phyloP scores from a whole-genome alignment of 1,139 yeast species.

The Pichia sp. region DNA sequence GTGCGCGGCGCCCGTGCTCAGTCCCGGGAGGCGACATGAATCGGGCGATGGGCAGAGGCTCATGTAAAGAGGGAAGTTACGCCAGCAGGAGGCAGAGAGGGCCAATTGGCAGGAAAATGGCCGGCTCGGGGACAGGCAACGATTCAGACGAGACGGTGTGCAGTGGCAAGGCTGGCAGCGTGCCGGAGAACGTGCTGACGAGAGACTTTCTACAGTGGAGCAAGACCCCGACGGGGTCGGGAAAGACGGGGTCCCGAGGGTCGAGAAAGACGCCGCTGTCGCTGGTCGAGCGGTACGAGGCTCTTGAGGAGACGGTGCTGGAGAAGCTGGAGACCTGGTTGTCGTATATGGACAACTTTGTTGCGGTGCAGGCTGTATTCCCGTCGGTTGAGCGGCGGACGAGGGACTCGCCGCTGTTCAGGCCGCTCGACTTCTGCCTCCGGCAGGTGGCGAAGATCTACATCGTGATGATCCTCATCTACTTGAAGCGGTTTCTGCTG shows the following conservation, averaged over 20 bases:
- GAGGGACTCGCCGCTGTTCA: conserved; percentile 14
- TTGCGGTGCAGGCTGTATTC: conserved; percentile 27
- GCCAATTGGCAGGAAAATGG: too few species aligned
- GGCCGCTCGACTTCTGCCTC: conserved; percentile 17
- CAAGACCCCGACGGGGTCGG: neutral
- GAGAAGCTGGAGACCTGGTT: conserved; percentile 24
- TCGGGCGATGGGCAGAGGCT: too few species aligned
- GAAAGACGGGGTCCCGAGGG: neutral
- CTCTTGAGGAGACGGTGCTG: conserved; percentile 21
- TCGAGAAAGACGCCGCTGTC: neutral
- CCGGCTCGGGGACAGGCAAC: neutral
- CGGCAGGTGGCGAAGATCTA: conserved; percentile 27
- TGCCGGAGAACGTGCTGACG: neutral
- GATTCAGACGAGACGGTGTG: conserved; percentile 1
- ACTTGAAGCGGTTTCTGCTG: conserved; percentile 23
- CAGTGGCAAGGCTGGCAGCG: neutral
- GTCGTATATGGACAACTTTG: conserved; percentile 29
- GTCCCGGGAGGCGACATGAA: too few species aligned
- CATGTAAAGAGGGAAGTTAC: too few species aligned
- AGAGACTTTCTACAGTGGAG: conserved; percentile 7
- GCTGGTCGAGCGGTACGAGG: conserved; percentile 6
- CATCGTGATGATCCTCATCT: conserved; percentile 27
- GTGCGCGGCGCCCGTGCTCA: too few species aligned
- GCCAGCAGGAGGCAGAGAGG: too few species aligned
- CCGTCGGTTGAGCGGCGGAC: conserved; percentile 11